Evolutionary conservation across 805 yeast species (phyloP).

Genomic region (Sugiyamaella mastotermitis): DNA sequence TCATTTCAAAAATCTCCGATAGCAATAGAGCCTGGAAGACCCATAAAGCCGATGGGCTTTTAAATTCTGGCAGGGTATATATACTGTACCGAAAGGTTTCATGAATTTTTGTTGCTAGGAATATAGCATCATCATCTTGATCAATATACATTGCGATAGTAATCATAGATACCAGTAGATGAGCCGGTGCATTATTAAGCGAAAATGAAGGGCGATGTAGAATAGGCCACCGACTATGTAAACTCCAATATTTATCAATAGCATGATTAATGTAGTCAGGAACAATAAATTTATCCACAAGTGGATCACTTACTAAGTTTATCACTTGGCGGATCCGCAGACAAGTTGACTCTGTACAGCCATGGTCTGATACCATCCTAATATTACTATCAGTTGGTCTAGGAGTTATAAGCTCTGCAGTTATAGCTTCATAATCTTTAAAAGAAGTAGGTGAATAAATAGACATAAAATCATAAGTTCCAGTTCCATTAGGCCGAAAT

Average conservation of each 20-base stretch:
- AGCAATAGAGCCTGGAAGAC: constrained; percentile 67
- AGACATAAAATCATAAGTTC: too few species aligned
- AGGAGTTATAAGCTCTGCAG: too few species aligned
- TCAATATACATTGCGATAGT: constrained; percentile 39
- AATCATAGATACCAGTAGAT: constrained; percentile 47
- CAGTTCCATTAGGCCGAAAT: too few species aligned
- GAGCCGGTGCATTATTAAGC: constrained; percentile 39
- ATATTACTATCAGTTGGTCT: too few species aligned
- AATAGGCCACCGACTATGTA: constrained; percentile 51
- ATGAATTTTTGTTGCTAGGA: constrained; percentile 41
- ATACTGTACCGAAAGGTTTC: constrained; percentile 57
- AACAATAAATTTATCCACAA: constrained; percentile 14
- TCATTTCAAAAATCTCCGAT: constrained; percentile 72
- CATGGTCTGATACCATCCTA: too few species aligned
- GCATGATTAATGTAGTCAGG: constrained; percentile 18
- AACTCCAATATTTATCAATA: constrained; percentile 23
- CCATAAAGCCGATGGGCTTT: constrained; percentile 72
- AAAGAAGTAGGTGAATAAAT: too few species aligned
- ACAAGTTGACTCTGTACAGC: constrained; percentile 11
- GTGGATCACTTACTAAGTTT: constrained; percentile 7
- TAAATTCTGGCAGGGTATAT: constrained; percentile 64
- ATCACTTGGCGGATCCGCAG: constrained; percentile 6
- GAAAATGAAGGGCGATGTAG: constrained; percentile 50
- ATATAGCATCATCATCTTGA: constrained; percentile 22
- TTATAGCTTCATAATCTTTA: too few species aligned